Evolutionary conservation across 202 grass and related monocot species (phyloP).

Genomic region (Saccharum hybrid): DNA sequence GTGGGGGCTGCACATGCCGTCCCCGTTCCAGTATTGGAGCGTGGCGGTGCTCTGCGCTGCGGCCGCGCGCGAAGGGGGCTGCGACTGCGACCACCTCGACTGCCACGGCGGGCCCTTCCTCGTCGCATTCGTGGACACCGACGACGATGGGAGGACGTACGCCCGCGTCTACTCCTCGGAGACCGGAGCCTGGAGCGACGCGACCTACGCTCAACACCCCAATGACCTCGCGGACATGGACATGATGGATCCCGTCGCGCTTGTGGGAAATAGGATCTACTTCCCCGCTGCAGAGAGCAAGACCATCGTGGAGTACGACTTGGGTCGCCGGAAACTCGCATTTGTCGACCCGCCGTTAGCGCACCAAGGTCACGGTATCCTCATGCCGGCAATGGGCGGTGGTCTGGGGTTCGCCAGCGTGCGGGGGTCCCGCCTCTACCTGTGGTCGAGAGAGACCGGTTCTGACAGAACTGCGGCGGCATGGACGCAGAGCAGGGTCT

Average conservation of each 20-base stretch:
- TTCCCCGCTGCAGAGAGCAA: not conserved
- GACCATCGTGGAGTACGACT: constrained; percentile 19
- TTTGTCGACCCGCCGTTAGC: not conserved
- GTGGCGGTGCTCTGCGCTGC: constrained; percentile 30
- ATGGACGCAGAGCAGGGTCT: constrained; percentile 8
- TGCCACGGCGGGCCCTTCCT: constrained; percentile 10
- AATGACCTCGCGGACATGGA: not conserved
- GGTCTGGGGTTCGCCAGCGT: constrained; percentile 14
- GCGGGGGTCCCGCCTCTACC: not conserved
- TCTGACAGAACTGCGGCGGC: not conserved
- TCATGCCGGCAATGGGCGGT: not conserved
- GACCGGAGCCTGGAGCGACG: not conserved
- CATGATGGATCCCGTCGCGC: not conserved
- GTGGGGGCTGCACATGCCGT: not conserved
- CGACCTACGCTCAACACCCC: not conserved
- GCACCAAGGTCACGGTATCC: not conserved
- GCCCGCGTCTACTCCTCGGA: constrained; percentile 21
- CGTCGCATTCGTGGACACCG: not conserved
- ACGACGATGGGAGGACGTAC: not conserved
- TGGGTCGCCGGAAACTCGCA: not conserved
- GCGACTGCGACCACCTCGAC: not conserved
- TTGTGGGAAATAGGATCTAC: not conserved
- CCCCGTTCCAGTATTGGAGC: not conserved
- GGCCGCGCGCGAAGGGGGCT: not conserved
- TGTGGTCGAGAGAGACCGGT: constrained; percentile 25